Percentiles rank a stretch among this genome's conserved stretches.
These are phyloP conservation scores for Leccinellum luteum DNA, from an alignment of 768 basidiomycete genomes.

Conservation along the genomic window DNA sequence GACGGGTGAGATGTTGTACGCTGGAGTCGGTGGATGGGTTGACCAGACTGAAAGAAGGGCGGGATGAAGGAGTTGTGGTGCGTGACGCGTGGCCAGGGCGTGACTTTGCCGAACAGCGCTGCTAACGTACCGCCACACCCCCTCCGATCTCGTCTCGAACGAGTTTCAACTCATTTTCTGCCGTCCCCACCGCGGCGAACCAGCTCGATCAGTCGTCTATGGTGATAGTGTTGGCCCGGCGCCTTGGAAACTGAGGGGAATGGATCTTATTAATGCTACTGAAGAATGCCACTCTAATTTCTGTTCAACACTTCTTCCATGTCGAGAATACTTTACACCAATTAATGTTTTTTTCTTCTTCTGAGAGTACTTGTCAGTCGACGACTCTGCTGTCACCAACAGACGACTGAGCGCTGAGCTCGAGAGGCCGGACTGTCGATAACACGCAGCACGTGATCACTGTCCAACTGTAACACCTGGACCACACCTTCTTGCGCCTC, in stretches of 20 bases:
- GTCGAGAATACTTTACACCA: not conserved
- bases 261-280: not conserved
- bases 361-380: not conserved
- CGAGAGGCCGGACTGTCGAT: too few species aligned
- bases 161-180: not conserved
- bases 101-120: constrained; percentile 26
- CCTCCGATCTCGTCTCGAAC: constrained; percentile 9
- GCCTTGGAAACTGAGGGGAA: not conserved
- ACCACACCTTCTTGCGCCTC: constrained; percentile 2
- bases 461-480: not conserved
- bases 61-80: constrained; percentile 34
- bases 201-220: not conserved
- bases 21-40: constrained; percentile 30
- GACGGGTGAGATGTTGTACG: constrained; percentile 29
- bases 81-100: constrained; percentile 34
- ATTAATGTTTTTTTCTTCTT: not conserved
- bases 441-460: constrained; percentile 17
- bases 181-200: not conserved
- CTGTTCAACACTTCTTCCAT: not conserved
- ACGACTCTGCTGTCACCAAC: not conserved
- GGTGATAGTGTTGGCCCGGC: not conserved
- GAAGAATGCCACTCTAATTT: not conserved
- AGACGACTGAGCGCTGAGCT: not conserved
- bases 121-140: constrained; percentile 25
- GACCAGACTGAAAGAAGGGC: constrained; percentile 25